Conservation (phyloP, 1,284 basidiomycete genomes). For the Anthracocystis walkeri region DNA sequence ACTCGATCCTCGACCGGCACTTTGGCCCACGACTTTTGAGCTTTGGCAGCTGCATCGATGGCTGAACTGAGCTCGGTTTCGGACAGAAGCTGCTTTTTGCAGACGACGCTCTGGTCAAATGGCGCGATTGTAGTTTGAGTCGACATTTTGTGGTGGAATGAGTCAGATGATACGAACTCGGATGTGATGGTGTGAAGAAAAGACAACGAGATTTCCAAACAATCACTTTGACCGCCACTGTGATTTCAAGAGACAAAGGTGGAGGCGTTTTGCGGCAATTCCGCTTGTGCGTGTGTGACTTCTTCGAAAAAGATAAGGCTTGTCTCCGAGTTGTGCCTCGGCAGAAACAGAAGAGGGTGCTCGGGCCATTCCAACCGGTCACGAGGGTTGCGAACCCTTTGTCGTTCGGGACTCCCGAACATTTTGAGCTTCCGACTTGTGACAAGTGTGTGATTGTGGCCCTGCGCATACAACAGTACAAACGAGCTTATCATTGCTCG, state of each 20-base stretch:
- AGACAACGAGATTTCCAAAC: slow-evolving; percentile 1
- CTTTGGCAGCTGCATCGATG: slow-evolving; percentile 75
- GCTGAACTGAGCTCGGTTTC: slow-evolving; percentile 74
- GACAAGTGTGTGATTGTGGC: neutral
- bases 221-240: slow-evolving; percentile 5
- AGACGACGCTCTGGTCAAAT: slow-evolving; percentile 71
- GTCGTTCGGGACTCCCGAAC: neutral
- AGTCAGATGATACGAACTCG: slow-evolving; percentile 2
- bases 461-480: neutral
- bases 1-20: slow-evolving; percentile 79
- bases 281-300: neutral
- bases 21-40: slow-evolving; percentile 81
- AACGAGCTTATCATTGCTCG: neutral
- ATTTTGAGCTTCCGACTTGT: neutral
- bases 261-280: neutral
- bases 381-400: neutral
- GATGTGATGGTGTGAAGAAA: slow-evolving; percentile 1
- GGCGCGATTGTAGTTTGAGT: slow-evolving; percentile 73
- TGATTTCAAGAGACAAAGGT: neutral
- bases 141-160: slow-evolving; percentile 30
- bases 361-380: slow-evolving; percentile 18
- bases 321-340: slow-evolving; percentile 22
- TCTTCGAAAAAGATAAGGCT: neutral
- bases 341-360: slow-evolving; percentile 7
- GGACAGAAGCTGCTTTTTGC: slow-evolving; percentile 70